Evolutionary conservation across 2,329 filamentous ascomycete species (phyloP).

Genomic region (Penicillium frequentans): DNA sequence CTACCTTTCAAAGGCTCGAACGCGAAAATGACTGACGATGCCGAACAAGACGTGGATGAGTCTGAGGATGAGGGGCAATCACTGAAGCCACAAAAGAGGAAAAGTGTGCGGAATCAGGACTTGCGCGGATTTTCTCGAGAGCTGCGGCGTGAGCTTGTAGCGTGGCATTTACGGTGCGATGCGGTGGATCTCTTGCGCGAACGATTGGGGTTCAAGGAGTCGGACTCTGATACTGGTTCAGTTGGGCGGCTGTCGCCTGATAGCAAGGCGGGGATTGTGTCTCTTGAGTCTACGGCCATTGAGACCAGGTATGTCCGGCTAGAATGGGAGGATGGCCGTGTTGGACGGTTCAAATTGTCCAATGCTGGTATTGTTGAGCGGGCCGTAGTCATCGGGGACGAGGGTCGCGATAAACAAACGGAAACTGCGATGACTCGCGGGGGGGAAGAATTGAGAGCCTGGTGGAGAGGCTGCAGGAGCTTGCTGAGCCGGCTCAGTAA

Average conservation of each 20-base stretch:
- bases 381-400: constrained; percentile 44
- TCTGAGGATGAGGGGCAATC: constrained; percentile 13
- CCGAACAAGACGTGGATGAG: not conserved
- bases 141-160: constrained; percentile 41
- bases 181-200: constrained; percentile 36
- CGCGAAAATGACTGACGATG: not conserved
- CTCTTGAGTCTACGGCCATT: constrained; percentile 35
- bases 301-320: constrained; percentile 45
- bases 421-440: constrained; percentile 37
- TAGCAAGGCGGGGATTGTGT: constrained; percentile 35
- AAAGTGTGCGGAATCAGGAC: constrained; percentile 31
- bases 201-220: constrained; percentile 29
- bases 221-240: constrained; percentile 9
- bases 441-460: constrained; percentile 37
- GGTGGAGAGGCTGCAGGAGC: constrained; percentile 30
- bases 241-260: constrained; percentile 18
- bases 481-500: not conserved
- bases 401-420: constrained; percentile 37
- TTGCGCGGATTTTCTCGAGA: constrained; percentile 37
- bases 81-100: constrained; percentile 12
- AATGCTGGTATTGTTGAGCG: constrained; percentile 42
- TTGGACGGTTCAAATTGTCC: constrained; percentile 45
- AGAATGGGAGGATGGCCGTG: constrained; percentile 45
- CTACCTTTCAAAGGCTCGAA: constrained; percentile 22
- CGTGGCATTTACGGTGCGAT: constrained; percentile 44